A percentile compares a stretch with the other conserved stretches of the same genome.
Conservation (phyloP, 805 yeast species). For the Schwanniomyces occidentalis region DNA sequence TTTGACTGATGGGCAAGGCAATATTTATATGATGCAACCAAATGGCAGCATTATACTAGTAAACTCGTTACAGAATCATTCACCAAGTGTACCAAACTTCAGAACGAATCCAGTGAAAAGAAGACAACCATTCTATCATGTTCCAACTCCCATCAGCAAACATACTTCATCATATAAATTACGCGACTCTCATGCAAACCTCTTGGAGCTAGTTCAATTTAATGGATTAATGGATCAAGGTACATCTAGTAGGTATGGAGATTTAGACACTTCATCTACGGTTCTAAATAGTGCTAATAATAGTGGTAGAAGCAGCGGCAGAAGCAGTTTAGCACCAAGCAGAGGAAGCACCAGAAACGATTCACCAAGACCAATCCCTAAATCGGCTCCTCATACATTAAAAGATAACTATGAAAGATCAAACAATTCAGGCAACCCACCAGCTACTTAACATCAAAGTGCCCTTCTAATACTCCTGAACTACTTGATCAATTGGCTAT, state of each 20-base stretch:
- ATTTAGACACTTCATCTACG: slow-evolving; percentile 21
- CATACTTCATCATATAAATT: slow-evolving; percentile 16
- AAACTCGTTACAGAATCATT: too few species aligned
- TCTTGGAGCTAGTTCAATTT: slow-evolving; percentile 24
- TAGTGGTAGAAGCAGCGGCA: slow-evolving; percentile 11
- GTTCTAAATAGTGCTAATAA: slow-evolving; percentile 15
- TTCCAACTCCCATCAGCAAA: slow-evolving; percentile 17
- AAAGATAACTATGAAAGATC: too few species aligned
- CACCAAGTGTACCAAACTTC: neutral
- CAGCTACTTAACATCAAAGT: too few species aligned
- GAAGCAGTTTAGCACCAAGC: slow-evolving; percentile 7
- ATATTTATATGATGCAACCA: slow-evolving; percentile 11
- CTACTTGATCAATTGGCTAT: too few species aligned
- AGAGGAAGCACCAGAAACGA: slow-evolving; percentile 6
- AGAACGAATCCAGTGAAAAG: slow-evolving; percentile 4
- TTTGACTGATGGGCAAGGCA: slow-evolving; percentile 9
- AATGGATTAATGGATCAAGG: slow-evolving; percentile 15
- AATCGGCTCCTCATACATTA: neutral
- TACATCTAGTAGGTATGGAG: slow-evolving; percentile 20
- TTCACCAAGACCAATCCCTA: neutral
- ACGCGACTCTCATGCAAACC: slow-evolving; percentile 18
- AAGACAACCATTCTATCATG: slow-evolving; percentile 17
- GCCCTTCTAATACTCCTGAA: too few species aligned
- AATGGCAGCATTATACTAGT: slow-evolving; percentile 10
- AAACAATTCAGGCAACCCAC: too few species aligned